Percentiles rank a stretch among this genome's conserved stretches.
Evolutionary conservation across 2,329 filamentous ascomycete genomes (phyloP).

Genomic region (Chrysoporthe austroafricana): DNA sequence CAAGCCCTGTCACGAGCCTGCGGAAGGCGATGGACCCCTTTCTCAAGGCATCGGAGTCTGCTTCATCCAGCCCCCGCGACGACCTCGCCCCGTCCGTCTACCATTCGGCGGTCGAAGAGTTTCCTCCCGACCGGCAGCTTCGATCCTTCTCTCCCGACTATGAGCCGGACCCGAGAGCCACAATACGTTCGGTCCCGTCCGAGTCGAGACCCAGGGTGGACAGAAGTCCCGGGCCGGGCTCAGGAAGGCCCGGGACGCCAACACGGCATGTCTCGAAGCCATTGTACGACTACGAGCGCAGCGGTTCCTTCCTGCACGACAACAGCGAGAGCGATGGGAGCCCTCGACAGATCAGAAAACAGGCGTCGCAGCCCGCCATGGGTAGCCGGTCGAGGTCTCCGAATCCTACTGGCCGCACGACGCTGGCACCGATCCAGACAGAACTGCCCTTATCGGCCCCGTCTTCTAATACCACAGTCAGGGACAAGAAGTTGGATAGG

Average conservation of each 20-base stretch:
- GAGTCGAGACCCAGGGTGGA: conserved; percentile 41
- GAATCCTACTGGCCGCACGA: conserved; percentile 6
- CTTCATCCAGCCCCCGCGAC: conserved; percentile 27
- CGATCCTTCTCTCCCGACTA: conserved; percentile 77
- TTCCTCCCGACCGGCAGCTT: conserved; percentile 41
- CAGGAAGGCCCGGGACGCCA: conserved; percentile 39
- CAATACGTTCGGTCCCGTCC: conserved; percentile 66
- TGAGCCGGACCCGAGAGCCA: conserved; percentile 71
- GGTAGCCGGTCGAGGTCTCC: conserved; percentile 5
- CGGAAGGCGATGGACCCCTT: conserved; percentile 88
- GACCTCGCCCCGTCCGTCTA: conserved; percentile 31
- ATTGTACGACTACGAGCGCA: conserved; percentile 39
- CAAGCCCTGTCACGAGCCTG: conserved; percentile 77
- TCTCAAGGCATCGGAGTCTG: conserved; percentile 47
- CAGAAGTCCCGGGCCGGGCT: conserved; percentile 30
- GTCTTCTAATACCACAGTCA: conserved; percentile 13
- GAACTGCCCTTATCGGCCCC: conserved; percentile 17
- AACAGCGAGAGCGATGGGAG: conserved; percentile 55
- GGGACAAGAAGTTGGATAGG: conserved; percentile 27
- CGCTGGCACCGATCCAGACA: conserved; percentile 22
- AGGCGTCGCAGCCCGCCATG: neutral
- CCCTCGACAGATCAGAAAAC: conserved; percentile 31
- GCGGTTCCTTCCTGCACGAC: conserved; percentile 56
- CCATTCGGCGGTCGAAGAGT: conserved; percentile 14
- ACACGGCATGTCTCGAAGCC: conserved; percentile 40